These are phyloP conservation scores for Pyrus bretschneideri DNA, from an alignment of 306 rosid genomes.

Conservation along the genomic window DNA sequence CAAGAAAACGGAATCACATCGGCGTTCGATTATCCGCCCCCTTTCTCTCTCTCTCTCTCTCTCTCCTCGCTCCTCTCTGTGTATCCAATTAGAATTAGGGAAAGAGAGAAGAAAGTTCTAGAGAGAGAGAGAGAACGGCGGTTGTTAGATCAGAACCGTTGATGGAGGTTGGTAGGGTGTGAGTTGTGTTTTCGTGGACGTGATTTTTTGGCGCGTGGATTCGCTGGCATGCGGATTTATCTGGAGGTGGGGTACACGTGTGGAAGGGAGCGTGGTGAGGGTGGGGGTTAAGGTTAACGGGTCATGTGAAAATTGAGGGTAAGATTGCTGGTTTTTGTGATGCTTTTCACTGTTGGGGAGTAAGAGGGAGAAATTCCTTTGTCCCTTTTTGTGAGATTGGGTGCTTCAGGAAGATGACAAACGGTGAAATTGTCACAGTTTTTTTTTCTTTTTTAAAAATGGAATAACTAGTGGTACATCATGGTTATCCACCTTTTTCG, in stretches of 20 bases:
- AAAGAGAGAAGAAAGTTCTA: background rate
- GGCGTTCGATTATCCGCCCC: background rate
- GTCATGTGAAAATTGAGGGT: background rate
- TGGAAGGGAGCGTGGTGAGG: background rate
- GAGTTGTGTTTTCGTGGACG: background rate
- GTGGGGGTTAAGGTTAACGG: background rate
- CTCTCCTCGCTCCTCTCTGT: background rate
- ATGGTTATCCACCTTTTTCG: too few species aligned
- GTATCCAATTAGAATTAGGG: background rate
- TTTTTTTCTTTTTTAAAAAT: background rate
- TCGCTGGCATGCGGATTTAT: background rate
- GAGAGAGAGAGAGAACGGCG: background rate
- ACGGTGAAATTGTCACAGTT: background rate
- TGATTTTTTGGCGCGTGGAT: background rate
- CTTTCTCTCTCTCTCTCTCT: background rate
- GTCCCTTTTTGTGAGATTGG: background rate
- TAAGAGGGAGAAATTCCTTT: background rate
- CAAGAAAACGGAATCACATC: slow-evolving; percentile 3
- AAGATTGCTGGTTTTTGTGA: background rate
- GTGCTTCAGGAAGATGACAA: background rate
- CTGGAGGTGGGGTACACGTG: background rate
- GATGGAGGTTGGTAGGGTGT: background rate
- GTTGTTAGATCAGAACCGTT: slow-evolving; percentile 21
- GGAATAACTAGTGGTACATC: rapidly evolving
- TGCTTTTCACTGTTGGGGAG: background rate